Evolutionary conservation across 2,329 filamentous ascomycete genomes (phyloP).

Genomic region (Cladophialophora exuberans): DNA sequence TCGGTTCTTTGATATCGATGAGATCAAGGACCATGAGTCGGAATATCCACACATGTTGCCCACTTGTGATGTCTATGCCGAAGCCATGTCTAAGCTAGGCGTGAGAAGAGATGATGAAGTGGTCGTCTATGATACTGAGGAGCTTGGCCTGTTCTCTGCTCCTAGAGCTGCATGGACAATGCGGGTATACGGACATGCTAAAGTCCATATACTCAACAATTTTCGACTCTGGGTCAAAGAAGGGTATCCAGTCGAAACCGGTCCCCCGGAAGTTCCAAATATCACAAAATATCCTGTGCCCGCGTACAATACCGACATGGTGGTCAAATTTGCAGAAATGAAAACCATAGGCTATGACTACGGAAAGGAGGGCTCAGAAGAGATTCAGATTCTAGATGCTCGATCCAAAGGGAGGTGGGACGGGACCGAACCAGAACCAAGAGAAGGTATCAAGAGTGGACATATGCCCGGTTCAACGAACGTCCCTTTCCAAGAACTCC

Average conservation of each 20-base stretch:
- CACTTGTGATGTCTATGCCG: slow-evolving; percentile 75
- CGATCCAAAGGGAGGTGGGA: slow-evolving; percentile 77
- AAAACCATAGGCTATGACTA: slow-evolving; percentile 73
- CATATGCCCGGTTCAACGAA: slow-evolving; percentile 89
- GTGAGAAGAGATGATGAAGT: slow-evolving; percentile 85
- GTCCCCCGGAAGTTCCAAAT: slow-evolving; percentile 47
- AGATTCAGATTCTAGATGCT: slow-evolving; percentile 87
- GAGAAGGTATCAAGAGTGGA: slow-evolving; percentile 81
- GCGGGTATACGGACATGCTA: slow-evolving; percentile 82
- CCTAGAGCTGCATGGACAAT: slow-evolving; percentile 94
- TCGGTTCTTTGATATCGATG: slow-evolving; percentile 95
- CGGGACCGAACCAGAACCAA: slow-evolving; percentile 82
- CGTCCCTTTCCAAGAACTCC: slow-evolving; percentile 75
- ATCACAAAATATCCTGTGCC: slow-evolving; percentile 51
- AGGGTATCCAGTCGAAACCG: slow-evolving; percentile 79
- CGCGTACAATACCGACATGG: slow-evolving; percentile 65
- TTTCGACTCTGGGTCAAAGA: slow-evolving; percentile 92
- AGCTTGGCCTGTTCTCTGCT: slow-evolving; percentile 91
- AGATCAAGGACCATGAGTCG: slow-evolving; percentile 81
- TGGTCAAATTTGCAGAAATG: slow-evolving; percentile 82
- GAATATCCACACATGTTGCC: slow-evolving; percentile 98
- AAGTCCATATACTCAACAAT: slow-evolving; percentile 92
- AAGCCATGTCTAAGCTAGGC: slow-evolving; percentile 85
- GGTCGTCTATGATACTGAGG: slow-evolving; percentile 90
- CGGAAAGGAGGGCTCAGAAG: slow-evolving; percentile 81